A percentile compares a stretch with the other conserved stretches of the same genome.
phyloP scores from a whole-genome alignment of 805 yeast genomes.

The Candida nitratophila region DNA sequence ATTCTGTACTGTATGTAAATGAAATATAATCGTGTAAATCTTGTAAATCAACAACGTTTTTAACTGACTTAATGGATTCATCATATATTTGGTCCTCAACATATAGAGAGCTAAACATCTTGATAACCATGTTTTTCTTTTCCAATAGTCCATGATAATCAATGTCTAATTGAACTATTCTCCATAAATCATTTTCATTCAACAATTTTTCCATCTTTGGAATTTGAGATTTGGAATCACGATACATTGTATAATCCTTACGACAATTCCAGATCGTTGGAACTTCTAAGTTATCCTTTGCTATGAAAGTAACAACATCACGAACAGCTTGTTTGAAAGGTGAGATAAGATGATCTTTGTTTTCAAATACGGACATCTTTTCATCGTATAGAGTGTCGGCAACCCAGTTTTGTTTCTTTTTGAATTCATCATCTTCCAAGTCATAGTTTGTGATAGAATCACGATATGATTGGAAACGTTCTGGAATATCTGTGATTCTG shows the following conservation, averaged over 20 bases:
- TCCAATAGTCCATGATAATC: constrained; percentile 82
- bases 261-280: constrained; percentile 95
- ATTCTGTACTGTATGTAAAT: constrained; percentile 58
- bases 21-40: constrained; percentile 80
- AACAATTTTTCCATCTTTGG: constrained; percentile 46
- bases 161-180: constrained; percentile 76
- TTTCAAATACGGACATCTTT: constrained; percentile 39
- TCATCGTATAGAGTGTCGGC: constrained; percentile 54
- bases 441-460: constrained; percentile 60
- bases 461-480: constrained; percentile 79
- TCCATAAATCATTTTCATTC: constrained; percentile 86
- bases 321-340: constrained; percentile 62
- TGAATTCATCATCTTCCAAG: constrained; percentile 61
- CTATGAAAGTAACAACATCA: constrained; percentile 61
- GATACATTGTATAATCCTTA: constrained; percentile 72
- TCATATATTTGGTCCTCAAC: constrained; percentile 51
- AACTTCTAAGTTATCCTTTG: constrained; percentile 78
- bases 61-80: constrained; percentile 49
- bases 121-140: constrained; percentile 54
- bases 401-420: constrained; percentile 74
- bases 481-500: constrained; percentile 85
- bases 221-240: constrained; percentile 30
- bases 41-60: constrained; percentile 71
- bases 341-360: constrained; percentile 31
- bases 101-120: constrained; percentile 46